These are phyloP conservation scores for Oropetium thomaeum DNA, from an alignment of 176 grass and related monocot species.

Conservation along the genomic window DNA sequence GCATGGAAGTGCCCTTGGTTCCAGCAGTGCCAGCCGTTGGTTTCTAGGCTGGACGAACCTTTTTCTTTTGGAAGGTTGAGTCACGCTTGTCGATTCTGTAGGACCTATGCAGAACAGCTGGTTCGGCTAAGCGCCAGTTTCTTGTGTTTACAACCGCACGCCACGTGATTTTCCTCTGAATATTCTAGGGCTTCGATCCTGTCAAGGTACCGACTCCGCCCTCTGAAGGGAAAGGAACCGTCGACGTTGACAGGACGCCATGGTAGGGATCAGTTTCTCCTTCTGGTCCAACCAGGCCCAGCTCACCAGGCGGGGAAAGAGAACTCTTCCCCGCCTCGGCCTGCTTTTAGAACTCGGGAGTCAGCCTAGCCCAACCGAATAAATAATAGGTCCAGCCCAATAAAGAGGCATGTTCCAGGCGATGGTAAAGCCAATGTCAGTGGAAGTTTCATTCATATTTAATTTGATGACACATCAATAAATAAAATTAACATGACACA, in stretches of 20 bases:
- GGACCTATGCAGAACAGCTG: neutral
- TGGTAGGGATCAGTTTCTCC: neutral
- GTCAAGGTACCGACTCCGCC: no score
- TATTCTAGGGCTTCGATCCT: neutral
- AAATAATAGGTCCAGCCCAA: no score
- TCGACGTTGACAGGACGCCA: no score
- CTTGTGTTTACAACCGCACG: neutral
- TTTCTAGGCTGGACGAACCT: neutral
- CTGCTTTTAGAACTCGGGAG: neutral
- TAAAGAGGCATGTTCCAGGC: no score
- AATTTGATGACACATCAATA: no score
- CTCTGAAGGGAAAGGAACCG: no score
- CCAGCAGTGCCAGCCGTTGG: neutral
- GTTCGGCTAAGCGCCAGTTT: neutral
- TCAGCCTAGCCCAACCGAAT: neutral
- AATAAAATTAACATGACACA: no score
- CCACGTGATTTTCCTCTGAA: neutral
- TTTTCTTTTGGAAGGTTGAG: neutral
- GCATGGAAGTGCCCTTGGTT: neutral
- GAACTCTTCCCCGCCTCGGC: neutral
- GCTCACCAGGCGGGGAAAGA: neutral
- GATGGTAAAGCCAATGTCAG: no score
- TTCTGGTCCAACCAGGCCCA: neutral
- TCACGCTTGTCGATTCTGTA: neutral
- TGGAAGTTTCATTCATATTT: no score